phyloP scores from a whole-genome alignment of 305 asterid species.

The Plantago rigida region DNA sequence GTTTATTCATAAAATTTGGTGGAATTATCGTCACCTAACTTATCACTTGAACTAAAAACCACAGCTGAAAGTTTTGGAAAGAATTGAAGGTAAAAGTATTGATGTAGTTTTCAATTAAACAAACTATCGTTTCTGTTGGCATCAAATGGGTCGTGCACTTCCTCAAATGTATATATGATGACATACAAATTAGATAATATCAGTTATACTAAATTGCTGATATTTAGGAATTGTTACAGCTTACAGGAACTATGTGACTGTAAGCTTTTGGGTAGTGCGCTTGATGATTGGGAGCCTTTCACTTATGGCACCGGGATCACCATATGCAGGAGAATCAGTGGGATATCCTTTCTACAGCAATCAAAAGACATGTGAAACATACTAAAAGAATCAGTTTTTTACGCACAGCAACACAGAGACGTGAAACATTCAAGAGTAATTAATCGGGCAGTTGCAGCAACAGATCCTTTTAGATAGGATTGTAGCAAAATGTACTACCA shows the following conservation, averaged over 20 bases:
- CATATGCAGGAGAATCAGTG: constrained; percentile 70
- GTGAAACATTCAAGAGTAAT: not conserved
- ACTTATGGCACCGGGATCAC: constrained; percentile 67
- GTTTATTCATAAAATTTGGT: constrained; percentile 10
- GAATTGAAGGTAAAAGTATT: no score
- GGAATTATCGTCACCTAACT: no score
- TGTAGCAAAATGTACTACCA: constrained; percentile 20
- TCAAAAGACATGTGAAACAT: constrained; percentile 8
- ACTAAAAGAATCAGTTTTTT: constrained; percentile 11
- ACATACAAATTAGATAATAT: constrained; percentile 1
- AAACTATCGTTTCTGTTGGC: no score
- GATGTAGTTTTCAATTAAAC: no score
- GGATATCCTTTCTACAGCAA: constrained; percentile 74
- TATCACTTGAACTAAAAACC: no score
- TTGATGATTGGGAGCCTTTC: constrained; percentile 61
- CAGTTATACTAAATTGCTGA: constrained; percentile 1
- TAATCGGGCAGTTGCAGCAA: not conserved
- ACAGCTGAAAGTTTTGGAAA: no score
- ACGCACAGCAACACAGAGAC: constrained; percentile 1
- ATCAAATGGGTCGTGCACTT: no score
- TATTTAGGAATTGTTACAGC: constrained; percentile 35
- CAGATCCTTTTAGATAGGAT: constrained; percentile 4
- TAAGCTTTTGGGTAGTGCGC: constrained; percentile 76
- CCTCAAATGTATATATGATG: no score
- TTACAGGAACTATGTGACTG: constrained; percentile 37